These are phyloP conservation scores for Epichloe baconii DNA, from an alignment of 2,329 filamentous ascomycete genomes.

Conservation along the genomic window DNA sequence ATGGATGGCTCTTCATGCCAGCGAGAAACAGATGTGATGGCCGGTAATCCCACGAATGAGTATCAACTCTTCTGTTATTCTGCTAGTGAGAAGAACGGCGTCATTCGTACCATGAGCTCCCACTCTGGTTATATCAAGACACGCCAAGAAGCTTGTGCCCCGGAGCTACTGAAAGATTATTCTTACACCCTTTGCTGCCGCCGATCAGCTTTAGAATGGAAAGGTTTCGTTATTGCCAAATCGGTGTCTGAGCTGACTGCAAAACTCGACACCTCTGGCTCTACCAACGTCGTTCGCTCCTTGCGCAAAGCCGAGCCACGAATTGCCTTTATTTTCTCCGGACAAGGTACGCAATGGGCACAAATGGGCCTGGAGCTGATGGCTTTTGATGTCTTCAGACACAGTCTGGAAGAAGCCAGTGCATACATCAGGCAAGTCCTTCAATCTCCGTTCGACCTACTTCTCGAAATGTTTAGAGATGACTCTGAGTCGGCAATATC, in stretches of 20 bases:
- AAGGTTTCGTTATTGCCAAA: conserved; percentile 23
- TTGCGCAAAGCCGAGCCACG: conserved; percentile 15
- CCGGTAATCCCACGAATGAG: background rate
- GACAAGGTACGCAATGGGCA: conserved; percentile 30
- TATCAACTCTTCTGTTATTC: conserved; percentile 31
- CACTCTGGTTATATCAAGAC: conserved; percentile 20
- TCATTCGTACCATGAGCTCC: conserved; percentile 22
- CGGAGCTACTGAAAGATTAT: conserved; percentile 23
- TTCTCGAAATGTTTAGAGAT: conserved; percentile 22
- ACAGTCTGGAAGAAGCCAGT: conserved; percentile 23
- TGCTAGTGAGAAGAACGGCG: conserved; percentile 28
- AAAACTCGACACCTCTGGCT: conserved; percentile 14
- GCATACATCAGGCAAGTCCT: conserved; percentile 18
- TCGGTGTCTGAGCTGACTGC: conserved; percentile 19
- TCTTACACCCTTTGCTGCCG: conserved; percentile 33
- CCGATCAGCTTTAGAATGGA: conserved; percentile 32
- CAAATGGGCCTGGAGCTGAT: conserved; percentile 29
- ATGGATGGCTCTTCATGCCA: background rate
- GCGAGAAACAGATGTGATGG: background rate
- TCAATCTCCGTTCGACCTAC: conserved; percentile 19
- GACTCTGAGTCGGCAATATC: conserved; percentile 16
- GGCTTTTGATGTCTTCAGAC: conserved; percentile 27
- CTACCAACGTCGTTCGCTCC: conserved; percentile 12
- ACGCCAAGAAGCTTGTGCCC: conserved; percentile 1
- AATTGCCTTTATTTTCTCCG: conserved; percentile 30